A percentile compares a stretch with the other conserved stretches of the same genome.
phyloP scores from a whole-genome alignment of 768 basidiomycete genomes.

The Termitomyces sp. region DNA sequence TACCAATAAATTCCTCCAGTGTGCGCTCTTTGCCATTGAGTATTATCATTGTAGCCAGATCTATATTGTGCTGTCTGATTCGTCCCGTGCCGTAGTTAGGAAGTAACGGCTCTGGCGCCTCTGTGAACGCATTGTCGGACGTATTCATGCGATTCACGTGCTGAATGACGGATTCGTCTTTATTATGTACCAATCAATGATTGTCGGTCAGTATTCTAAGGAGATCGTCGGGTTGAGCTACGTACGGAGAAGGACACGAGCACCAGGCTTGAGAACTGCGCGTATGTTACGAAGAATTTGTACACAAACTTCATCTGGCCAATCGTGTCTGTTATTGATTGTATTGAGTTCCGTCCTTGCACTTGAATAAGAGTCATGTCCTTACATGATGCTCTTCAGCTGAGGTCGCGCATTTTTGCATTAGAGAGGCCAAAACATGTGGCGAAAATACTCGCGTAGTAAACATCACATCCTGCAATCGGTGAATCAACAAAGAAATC shows the following conservation, averaged over 20 bases:
- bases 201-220: neutral
- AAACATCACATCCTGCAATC: neutral
- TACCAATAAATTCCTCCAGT: neutral
- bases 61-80: neutral
- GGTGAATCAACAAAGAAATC: neutral
- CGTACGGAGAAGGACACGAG: neutral
- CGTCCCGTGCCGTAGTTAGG: neutral
- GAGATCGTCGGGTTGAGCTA: neutral
- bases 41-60: neutral
- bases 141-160: neutral
- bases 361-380: neutral
- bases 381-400: neutral
- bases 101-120: neutral
- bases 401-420: neutral
- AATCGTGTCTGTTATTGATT: neutral
- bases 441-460: neutral
- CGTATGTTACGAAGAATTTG: neutral
- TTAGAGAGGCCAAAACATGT: neutral
- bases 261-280: neutral
- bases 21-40: neutral
- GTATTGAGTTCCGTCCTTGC: neutral
- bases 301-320: neutral
- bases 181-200: neutral
- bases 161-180: neutral
- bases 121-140: neutral